Evolutionary conservation across 371 early-diverging fungal genomes (phyloP).

Genomic region (Funneliformis caledonium): DNA sequence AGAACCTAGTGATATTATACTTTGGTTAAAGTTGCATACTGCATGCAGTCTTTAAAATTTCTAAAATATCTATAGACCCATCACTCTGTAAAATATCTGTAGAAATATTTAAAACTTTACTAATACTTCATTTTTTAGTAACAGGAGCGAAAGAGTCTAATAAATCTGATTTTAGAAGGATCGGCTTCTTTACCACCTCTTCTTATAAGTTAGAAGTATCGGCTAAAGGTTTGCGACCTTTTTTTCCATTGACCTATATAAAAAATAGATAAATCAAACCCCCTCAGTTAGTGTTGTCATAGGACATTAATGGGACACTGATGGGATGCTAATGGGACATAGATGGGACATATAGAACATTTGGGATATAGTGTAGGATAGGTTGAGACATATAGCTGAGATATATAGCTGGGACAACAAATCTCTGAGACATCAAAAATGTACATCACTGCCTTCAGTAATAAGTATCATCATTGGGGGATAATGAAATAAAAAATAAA

Average conservation of each 20-base stretch:
- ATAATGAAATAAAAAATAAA: not conserved
- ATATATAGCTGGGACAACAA: too few relatives aligned
- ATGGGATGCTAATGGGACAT: too few relatives aligned
- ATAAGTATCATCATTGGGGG: not conserved
- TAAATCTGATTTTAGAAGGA: not conserved
- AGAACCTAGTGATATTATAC: slow-evolving; percentile 2
- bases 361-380: too few relatives aligned
- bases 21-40: not conserved
- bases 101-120: not conserved
- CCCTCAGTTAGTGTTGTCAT: too few relatives aligned
- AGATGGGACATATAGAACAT: too few relatives aligned
- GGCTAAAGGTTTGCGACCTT: not conserved
- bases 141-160: not conserved
- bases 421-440: too few relatives aligned
- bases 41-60: not conserved
- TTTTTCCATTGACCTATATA: not conserved
- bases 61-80: not conserved
- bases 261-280: not conserved
- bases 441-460: too few relatives aligned
- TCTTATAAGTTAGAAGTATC: not conserved
- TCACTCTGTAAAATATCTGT: not conserved
- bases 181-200: not conserved
- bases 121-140: not conserved
- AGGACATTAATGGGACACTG: too few relatives aligned
- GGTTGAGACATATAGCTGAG: too few relatives aligned